Evolutionary conservation across 345 rosid species (phyloP), one percentile per base, ranked within the genome.

Genomic region (Erucastrum elatum): DNA sequence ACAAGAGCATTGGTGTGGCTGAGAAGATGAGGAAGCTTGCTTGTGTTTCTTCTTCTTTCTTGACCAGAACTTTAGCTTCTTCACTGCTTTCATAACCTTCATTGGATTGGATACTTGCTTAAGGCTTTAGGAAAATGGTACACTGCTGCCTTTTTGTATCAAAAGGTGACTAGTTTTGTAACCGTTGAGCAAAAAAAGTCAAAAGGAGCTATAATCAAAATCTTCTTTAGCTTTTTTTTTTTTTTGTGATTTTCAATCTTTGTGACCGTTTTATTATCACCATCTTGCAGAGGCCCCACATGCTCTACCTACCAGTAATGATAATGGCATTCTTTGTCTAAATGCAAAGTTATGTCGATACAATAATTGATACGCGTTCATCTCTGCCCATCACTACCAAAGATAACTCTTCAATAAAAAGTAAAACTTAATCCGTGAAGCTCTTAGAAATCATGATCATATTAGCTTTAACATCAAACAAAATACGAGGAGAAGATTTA

Each of bases 51-150:
- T 84, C 72, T 78, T 78, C 84, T 84, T 88, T 66, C 76, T 84
- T n/a, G 90, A 82, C 90, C 88, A 88, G 77, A 88, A 81, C 76
- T 81, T 85, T 74, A 87, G 88, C 80, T 83, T 85, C 84, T 85
- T 85, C 81, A 75, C 76, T 51, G 86, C 86, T 81, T 84, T 92
- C 49, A 90, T 75, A 84, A 88, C 80, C 70, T 84, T 85, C 87
- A 81, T 79, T 64, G 72, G 3, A n/a, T n/a, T n/a, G n/a, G n/a
- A n/a, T n/a, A n/a, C 64, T 46, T 46, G 56, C 25, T 16, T 12
- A 12, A 55, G 51, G 66, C 27, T 78, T 71, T 4, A 21, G 44
- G 49, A 46, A 46, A 66, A 79, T 66, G 74, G 33, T 61, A 51
- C 25, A 26, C 9, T 15, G 33, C 8, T 33, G 26, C 35, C 17